Base-by-base conservation (phyloP, 208 protist genomes). In the Trypanosoma brucei region DNA sequence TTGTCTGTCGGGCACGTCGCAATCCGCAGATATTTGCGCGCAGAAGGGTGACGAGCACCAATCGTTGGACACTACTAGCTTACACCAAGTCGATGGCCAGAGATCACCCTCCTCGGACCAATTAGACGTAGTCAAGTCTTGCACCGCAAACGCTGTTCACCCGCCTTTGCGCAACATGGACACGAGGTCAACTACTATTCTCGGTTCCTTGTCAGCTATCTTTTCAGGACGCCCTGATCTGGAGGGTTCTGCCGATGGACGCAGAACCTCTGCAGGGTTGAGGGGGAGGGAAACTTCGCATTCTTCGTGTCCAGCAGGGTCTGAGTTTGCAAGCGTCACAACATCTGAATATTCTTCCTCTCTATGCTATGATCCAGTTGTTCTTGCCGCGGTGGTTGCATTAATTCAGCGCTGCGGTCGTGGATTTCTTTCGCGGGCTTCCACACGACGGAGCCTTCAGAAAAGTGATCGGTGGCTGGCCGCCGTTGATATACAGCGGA, bases 401-500 rank as follows among this genome's bases (percentile, higher is more conserved):
- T 30, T 72, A 42, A 31, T 72, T 0, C 58, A 72, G 42, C 60
- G 68, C 3, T 68, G 54, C 39, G 57, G 68, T 5, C 62, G 68
- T 1, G 55, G 58, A 6, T 14, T 3, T 4, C 3, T 65, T n/a
- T 45, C 34, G 6, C 49, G 63, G 31, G 14, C 22, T 13, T 35
- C 22, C 2, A 3, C 45, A 9, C 55, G 44, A 42, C 5, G 1
- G 0, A 50, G 22, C 48, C 42, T 59, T 2, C 1, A 1, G 34
- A 9, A 31, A 13, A 5, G 2, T 33, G 44, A 37, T 11, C 68
- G 68, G 1, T 74, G 61, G 59, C 55, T 45, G 9, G 74, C 83
- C 5, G 79, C 79, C 31, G 59, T 69, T 11, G 51, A 68, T 6
- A 70, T 86, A 36, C 79, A 89, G 58, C 65, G 70, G n/a, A 55